Evolutionary conservation across 2,329 filamentous ascomycete genomes (phyloP), one percentile per base, ranked within the genome.

Genomic region (Ambrosiella cleistominuta): DNA sequence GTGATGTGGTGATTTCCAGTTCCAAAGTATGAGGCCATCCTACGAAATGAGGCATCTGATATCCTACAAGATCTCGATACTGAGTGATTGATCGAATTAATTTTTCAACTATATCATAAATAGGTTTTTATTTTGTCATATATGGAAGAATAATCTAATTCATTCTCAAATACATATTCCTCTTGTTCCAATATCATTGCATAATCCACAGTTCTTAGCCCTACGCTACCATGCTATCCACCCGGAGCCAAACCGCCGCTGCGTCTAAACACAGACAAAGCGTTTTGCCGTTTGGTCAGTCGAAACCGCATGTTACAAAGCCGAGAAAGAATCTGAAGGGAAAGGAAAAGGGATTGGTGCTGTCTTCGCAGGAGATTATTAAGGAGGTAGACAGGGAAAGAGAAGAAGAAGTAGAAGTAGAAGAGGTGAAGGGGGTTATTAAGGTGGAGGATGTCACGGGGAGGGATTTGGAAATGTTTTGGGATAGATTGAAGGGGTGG

Each of bases 401-500:
- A 47, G n/a, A 47, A 47, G 44, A 17, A 17, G n/a, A 42, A 42
- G 7, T 15, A 7, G 3, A 47, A 15, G 44, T 47, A n/a, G 15
- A 15, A 8, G n/a, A 47, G 44, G 19, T 6, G n/a, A 17, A 47
- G 44, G 44, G 19, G 1, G 4, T 27, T 27, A 27, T 27, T 27
- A 47, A 13, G 9, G 44, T 17, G n/a, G 11, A 47, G 11, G 44
- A 47, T 47, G 19, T 47, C 11, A 17, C 15, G 12, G 37, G 27
- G 51, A 38, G n/a, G 65, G 64, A 64, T 65, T n/a, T 42, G 44
- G 55, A 45, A 27, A 44, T 19, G 42, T 19, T 9, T 37, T 56
- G 19, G 42, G 50, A 51, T 55, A 51, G 40, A 39, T 45, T 45
- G 13, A 42, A 27, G 12, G 12, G 27, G 80, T 86, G 15, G 78